Evolutionary conservation across 2,329 filamentous ascomycete species (phyloP), one percentile per base, ranked within the genome.

Genomic region (Dothiorella sarmentorum): DNA sequence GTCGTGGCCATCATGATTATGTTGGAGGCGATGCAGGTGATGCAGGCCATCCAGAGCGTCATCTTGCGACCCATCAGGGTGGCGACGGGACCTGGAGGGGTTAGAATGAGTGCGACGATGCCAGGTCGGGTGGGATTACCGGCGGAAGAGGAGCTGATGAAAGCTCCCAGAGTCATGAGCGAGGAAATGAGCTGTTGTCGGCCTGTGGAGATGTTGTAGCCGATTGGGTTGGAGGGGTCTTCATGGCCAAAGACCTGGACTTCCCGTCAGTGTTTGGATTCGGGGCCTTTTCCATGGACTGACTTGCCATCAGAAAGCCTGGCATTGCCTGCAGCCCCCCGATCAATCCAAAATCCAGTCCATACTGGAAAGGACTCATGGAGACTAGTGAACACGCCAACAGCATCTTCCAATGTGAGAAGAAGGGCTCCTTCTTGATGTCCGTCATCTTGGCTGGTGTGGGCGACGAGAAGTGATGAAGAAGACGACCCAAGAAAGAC

Each of bases 1-100:
- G 75, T 78, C 0, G 80, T 82, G 1, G 76, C 72, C 80, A 84
- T 84, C 82, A 84, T 84, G 61, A 83, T 72, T 2, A 67, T 60
- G 42, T 70, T 70, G 1, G 80, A 72, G 3, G 78, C 69, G 61
- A 73, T 75, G 64, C 80, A 82, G 3, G 82, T 66, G 2, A 76
- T 24, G 53, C 77, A 79, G 1, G 80, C 81, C 7, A 75, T 60
- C 75, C 78, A 81, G 10, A 82, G 69, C 55, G 76, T 76, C 3
- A 68, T 45, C 20, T 64, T 63, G 47, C 77, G 78, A 4, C 79
- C 75, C 37, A 80, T 75, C 18, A 63, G 68, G 13, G 61, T 63
- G 1, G 68, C 68, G 15, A 68, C 59, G 7, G 67, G 37, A 31
- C 49, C 44, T 59, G 35, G 24, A 17, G 15, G 2, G 5, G 27